phyloP scores from a whole-genome alignment of 768 basidiomycete genomes.

The Scleroderma bovista region DNA sequence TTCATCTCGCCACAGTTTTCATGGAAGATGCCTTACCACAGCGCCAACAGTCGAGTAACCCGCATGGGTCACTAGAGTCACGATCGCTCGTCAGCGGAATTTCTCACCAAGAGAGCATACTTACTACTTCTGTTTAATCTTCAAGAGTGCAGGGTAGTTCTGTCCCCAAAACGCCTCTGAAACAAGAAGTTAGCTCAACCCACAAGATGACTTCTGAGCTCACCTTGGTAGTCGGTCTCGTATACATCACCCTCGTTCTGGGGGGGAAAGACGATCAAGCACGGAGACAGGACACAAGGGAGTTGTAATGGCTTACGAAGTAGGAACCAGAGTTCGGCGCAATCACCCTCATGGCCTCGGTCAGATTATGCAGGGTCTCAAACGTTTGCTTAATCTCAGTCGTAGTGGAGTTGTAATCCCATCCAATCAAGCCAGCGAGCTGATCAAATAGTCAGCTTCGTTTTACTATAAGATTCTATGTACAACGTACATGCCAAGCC shows the following conservation, averaged over 20 bases:
- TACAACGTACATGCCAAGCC: conserved; percentile 17
- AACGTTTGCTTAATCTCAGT: background rate
- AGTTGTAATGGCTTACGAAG: conserved; percentile 16
- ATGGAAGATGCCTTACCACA: conserved; percentile 21
- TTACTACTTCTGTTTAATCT: conserved; percentile 32
- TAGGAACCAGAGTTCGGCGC: conserved; percentile 25
- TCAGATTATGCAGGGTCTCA: conserved; percentile 1
- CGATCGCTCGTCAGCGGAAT: background rate
- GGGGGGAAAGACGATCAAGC: background rate
- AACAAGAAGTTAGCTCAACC: background rate
- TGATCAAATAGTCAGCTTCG: background rate
- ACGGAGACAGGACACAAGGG: background rate
- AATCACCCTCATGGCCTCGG: conserved; percentile 7
- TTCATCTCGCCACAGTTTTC: background rate
- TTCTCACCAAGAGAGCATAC: conserved; percentile 1
- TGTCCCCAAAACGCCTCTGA: conserved; percentile 29
- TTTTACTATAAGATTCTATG: background rate
- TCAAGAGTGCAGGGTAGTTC: conserved; percentile 27
- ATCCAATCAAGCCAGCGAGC: background rate
- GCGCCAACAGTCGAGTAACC: conserved; percentile 30
- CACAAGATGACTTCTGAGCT: background rate
- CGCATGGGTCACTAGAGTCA: conserved; percentile 20
- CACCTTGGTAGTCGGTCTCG: conserved; percentile 26
- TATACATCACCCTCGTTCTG: conserved; percentile 34
- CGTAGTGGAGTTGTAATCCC: background rate